phyloP scores from a whole-genome alignment of 352 stramenopile genomes.

The Phytophthora sp. region DNA sequence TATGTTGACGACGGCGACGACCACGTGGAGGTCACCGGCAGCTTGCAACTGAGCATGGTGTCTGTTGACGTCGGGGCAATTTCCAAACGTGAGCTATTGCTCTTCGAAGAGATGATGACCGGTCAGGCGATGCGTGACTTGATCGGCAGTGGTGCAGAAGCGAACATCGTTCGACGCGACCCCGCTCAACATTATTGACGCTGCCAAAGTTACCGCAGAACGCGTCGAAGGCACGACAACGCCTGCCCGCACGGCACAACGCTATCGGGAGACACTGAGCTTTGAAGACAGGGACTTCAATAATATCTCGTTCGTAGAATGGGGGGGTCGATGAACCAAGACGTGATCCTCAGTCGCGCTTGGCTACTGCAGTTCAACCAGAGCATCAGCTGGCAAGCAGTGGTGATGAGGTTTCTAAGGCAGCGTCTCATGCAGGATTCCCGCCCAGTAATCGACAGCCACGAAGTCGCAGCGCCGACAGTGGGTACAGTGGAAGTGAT shows the following conservation, averaged over 20 bases:
- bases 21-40: background rate
- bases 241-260: background rate
- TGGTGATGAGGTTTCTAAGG: background rate
- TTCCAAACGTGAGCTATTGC: background rate
- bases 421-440: too few species aligned
- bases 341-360: slow-evolving; percentile 1
- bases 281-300: background rate
- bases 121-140: background rate
- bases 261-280: background rate
- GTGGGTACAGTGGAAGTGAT: too few species aligned
- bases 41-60: background rate
- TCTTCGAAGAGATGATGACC: slow-evolving; percentile 9
- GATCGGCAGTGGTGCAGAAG: slow-evolving; percentile 12
- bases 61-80: background rate
- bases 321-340: slow-evolving; percentile 8
- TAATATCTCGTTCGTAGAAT: background rate
- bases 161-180: slow-evolving; percentile 1
- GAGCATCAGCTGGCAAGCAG: background rate
- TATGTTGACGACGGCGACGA: background rate
- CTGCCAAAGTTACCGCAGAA: slow-evolving; percentile 8
- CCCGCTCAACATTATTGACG: background rate
- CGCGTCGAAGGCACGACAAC: slow-evolving; percentile 8
- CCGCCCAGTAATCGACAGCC: too few species aligned
- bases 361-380: slow-evolving; percentile 12
- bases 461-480: too few species aligned